phyloP scores from a whole-genome alignment of 192 early-diverging fungal species.

The Radiomyces spectabilis region DNA sequence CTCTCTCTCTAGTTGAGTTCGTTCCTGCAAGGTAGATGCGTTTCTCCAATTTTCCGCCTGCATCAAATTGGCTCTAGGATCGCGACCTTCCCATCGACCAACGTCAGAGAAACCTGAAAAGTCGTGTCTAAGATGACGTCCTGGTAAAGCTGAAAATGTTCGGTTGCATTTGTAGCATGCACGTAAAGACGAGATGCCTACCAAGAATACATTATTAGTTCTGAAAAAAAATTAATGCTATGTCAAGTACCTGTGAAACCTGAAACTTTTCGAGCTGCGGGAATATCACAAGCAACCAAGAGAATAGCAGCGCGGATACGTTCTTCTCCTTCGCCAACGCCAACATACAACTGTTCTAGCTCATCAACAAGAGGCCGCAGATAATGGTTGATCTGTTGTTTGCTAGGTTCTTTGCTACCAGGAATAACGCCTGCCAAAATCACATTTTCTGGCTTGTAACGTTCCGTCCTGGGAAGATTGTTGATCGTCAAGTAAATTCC shows the following conservation, averaged over 20 bases:
- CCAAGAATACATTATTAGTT: too few species aligned
- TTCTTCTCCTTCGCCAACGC: background rate
- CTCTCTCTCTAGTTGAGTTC: background rate
- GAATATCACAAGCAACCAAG: background rate
- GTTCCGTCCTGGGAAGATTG: background rate
- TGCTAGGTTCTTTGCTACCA: background rate
- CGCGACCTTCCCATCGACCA: background rate
- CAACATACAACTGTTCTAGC: background rate
- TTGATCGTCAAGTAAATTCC: background rate
- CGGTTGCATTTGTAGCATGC: background rate
- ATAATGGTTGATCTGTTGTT: background rate
- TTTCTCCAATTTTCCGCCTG: background rate
- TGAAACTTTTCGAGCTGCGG: background rate
- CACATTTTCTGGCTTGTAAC: background rate
- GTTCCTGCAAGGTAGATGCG: background rate
- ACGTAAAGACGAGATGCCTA: too few species aligned
- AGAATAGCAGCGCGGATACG: background rate
- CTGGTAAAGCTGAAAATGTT: too few species aligned
- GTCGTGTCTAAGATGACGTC: too few species aligned
- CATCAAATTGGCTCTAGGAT: too few species aligned
- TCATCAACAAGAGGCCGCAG: background rate
- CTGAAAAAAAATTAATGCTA: too few species aligned
- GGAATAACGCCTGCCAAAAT: background rate
- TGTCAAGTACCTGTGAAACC: background rate
- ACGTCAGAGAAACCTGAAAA: background rate